Base-by-base conservation (phyloP, 306 rosid species). In the Acmispon strigosus region DNA sequence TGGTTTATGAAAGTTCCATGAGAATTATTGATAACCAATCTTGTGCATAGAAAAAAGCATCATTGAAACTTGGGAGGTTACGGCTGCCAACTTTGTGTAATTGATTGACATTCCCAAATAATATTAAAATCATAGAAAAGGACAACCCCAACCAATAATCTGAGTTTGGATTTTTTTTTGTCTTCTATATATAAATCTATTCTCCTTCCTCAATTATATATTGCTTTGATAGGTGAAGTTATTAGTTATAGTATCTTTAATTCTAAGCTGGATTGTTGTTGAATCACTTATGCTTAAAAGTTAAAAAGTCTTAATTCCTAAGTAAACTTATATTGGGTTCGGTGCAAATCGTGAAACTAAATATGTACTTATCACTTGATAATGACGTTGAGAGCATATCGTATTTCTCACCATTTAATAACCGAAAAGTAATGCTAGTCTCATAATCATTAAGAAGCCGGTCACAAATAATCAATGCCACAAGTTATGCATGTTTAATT, bases 51-150 rank as follows among this genome's bases (percentile, higher is more conserved):
- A 64, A 69, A 59, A 67, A 66, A 76, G 45, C 7, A 72, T 32
- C 78, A 79, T 84, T 75, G 80, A 57, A 59, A 77, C 14, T 41
- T 73, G 18, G 69, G 44, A 79, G 51, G 20, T 15, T 62, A 68
- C 27, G 51, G 64, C 58, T 80, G 44, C 77, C 74, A 61, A 11
- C 32, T 70, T 42, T 15, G n/a, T 34, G 57, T 9, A 63, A 47
- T n/a, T 48, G 32, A 61, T 16, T 12, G 32, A 44, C 60, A 7
- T 63, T 27, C 27, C 72, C 56, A 61, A 36, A 74, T 54, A 37
- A 27, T 24, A 15, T 36, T 10, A 9, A 4, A 63, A 17, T 50
- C 44, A 51, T 47, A 3, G 37, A 77, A 62, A 62, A 51, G 11
- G 73, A 70, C 68, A 53, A 52, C 32, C 50, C 49, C 24, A 45